Conservation (phyloP, 257 asterid species). For the Solanum medicagineum region DNA sequence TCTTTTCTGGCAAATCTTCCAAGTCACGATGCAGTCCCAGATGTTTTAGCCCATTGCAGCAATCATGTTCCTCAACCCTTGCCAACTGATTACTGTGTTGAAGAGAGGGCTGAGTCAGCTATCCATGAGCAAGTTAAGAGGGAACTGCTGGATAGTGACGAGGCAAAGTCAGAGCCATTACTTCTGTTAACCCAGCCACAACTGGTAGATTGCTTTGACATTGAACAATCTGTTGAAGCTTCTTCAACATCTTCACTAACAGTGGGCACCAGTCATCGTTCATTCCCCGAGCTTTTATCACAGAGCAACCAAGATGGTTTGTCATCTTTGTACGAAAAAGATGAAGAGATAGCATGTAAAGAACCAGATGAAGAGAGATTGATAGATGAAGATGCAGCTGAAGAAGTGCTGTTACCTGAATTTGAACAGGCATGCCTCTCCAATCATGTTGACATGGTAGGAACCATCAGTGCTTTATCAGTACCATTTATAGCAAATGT, state of each 20-base stretch:
- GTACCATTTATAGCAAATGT: constrained; percentile 6
- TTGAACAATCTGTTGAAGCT: neutral
- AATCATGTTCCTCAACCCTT: neutral
- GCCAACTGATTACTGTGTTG: neutral
- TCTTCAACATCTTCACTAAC: neutral
- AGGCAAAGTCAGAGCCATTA: neutral
- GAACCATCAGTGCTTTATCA: constrained; percentile 4
- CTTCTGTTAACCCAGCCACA: neutral
- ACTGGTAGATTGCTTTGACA: neutral
- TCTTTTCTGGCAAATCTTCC: constrained; percentile 8
- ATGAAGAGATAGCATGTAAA: constrained; percentile 12
- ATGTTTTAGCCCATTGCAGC: neutral
- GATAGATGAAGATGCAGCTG: constrained; percentile 4
- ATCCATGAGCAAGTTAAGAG: neutral
- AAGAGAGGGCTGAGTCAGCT: neutral
- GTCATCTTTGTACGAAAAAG: constrained; percentile 17
- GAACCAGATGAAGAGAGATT: constrained; percentile 13
- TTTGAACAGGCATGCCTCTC: constrained; percentile 11
- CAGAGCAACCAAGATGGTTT: constrained; percentile 1
- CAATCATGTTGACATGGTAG: constrained; percentile 16
- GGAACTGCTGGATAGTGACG: neutral
- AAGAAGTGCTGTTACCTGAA: constrained; percentile 14
- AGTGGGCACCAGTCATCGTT: neutral
- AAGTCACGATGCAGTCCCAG: neutral
- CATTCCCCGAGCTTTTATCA: neutral